Base-by-base conservation (phyloP, 768 basidiomycete species). In the Boletus patriciae region DNA sequence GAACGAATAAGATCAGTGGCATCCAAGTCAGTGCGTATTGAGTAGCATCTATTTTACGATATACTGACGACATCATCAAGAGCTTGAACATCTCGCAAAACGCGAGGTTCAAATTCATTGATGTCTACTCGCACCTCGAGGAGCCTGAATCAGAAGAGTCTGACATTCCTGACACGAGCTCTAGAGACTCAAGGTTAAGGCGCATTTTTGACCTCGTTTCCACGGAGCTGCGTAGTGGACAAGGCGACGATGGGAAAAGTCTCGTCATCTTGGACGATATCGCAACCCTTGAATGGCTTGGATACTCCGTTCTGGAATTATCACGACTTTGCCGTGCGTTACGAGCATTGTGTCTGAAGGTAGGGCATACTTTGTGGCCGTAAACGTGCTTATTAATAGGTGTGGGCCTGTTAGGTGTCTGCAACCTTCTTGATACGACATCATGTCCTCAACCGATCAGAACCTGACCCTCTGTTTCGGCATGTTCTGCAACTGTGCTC, bases 221-320 rank as follows among this genome's bases (percentile, higher is more conserved):
- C 2, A 57, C 66, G 10, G 58, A 63, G 7, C 58, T 80, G 9
- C 51, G 21, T 4, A 46, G 58, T 15, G 52, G 29, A 23, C 21
- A 46, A 2, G 58, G 57, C 6, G 56, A 46, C 8, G 54, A 63
- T 0, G 56, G 58, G 31, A 63, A 65, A 9, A 50, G 65, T 11
- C 70, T 90, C 13, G 75, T 92, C 21, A 80, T 92, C 43, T 63
- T 92, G n/a, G 90, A 92, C 59, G 87, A 88, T 52, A 73, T 89
- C 42, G 70, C 86, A 0, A 75, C 80, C 40, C 77, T 92, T 2
- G 82, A 87, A 64, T 92, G 90, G 88, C 80, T 87, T 18, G 90
- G 90, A 2, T 74, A 82, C 54, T 68, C 83, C 3, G 54, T 68
- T 0, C 55, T 77, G 8, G 85, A 86, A 21, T 63, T 91, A 37